These are phyloP conservation scores for Heimioporus sp. DNA, from an alignment of 768 basidiomycete genomes.

Conservation along the genomic window DNA sequence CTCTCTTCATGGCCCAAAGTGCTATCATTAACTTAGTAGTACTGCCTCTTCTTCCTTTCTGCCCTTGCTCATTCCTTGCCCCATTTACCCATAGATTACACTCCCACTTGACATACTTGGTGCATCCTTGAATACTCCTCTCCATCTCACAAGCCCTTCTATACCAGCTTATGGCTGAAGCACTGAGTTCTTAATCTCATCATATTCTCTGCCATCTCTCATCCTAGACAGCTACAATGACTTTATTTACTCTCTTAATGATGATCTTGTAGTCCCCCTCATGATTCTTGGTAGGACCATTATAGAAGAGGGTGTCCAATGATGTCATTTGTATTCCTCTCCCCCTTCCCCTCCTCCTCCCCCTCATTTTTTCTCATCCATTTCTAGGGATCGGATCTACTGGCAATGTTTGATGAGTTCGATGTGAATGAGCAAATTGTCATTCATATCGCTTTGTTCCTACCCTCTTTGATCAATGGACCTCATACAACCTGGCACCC, in stretches of 20 bases:
- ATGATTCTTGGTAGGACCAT: conserved; percentile 46
- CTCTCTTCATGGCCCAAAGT: conserved; percentile 45
- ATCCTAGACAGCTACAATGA: conserved; percentile 38
- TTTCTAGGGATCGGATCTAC: conserved; percentile 48
- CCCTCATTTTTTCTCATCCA: conserved; percentile 2
- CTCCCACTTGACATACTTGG: conserved; percentile 64
- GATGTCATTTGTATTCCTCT: conserved; percentile 42
- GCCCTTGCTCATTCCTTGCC: conserved; percentile 33
- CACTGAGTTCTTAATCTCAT: conserved; percentile 53
- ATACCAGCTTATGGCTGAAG: conserved; percentile 44
- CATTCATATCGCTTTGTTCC: conserved; percentile 43
- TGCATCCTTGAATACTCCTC: conserved; percentile 61
- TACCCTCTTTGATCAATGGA: conserved; percentile 26
- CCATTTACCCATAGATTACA: conserved; percentile 61
- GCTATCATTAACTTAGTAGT: conserved; percentile 36
- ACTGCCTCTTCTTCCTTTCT: neutral
- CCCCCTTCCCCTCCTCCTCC: neutral
- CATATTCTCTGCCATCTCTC: conserved; percentile 34
- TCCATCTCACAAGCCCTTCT: conserved; percentile 43
- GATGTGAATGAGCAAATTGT: conserved; percentile 29
- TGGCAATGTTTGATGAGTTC: conserved; percentile 39
- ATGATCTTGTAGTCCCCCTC: conserved; percentile 30
- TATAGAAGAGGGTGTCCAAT: conserved; percentile 41
- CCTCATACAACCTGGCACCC: conserved; percentile 22
- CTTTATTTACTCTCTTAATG: conserved; percentile 38